Percentiles rank a stretch among this genome's conserved stretches.
Evolutionary conservation across 257 asterid species (phyloP).

Genomic region (Solanum arcanum): DNA sequence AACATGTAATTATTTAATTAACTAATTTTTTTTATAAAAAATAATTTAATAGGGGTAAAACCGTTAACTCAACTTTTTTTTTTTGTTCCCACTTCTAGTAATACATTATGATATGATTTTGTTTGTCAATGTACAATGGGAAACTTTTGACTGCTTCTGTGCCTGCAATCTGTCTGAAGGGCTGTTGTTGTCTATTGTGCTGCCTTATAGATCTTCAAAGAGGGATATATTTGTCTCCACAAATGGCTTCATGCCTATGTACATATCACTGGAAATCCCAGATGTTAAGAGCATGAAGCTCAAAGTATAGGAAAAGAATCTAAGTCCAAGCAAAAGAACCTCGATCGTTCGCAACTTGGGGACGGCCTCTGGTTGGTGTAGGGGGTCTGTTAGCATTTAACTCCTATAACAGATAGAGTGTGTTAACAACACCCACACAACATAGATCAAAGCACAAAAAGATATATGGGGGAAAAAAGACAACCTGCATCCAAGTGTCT

Average conservation of each 20-base stretch:
- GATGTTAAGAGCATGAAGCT: constrained; percentile 44
- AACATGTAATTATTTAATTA: no score
- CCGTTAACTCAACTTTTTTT: no score
- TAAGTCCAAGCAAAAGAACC: constrained; percentile 97
- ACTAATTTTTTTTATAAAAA: no score
- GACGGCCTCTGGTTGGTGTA: constrained; percentile 96
- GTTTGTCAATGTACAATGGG: constrained; percentile 37
- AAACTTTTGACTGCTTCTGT: constrained; percentile 7
- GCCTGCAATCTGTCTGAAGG: constrained; percentile 6
- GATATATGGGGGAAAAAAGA: not conserved
- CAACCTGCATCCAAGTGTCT: constrained; percentile 98
- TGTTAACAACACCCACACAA: not conserved
- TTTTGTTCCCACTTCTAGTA: not conserved
- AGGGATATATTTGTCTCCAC: constrained; percentile 18
- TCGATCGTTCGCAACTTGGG: constrained; percentile 76
- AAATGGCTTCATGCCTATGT: constrained; percentile 47
- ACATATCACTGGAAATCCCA: constrained; percentile 53
- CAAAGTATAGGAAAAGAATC: constrained; percentile 27
- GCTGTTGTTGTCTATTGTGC: not conserved
- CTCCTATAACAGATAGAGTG: constrained; percentile 33
- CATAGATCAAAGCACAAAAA: not conserved
- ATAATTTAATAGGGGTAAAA: no score
- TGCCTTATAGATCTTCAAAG: constrained; percentile 7
- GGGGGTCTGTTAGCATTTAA: constrained; percentile 92
- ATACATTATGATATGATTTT: constrained; percentile 1